Evolutionary conservation across 257 asterid genomes (phyloP).

Genomic region (Osmanthus fragrans): DNA sequence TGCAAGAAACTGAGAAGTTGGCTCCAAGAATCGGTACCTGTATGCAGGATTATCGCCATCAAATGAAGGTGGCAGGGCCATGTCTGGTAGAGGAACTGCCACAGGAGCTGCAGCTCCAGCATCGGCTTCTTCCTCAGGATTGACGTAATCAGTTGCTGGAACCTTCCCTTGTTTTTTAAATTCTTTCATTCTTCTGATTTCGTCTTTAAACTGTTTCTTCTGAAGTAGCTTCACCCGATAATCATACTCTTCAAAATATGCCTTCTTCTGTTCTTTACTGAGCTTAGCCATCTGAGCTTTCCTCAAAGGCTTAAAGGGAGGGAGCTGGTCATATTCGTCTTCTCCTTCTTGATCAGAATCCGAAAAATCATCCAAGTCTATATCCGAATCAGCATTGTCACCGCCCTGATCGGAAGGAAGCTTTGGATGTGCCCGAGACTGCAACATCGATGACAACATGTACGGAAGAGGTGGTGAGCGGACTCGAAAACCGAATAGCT

Average conservation of each 20-base stretch:
- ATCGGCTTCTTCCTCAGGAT: conserved; percentile 73
- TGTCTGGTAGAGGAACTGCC: conserved; percentile 95
- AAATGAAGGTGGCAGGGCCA: conserved; percentile 89
- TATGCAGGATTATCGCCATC: conserved; percentile 80
- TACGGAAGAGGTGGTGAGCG: conserved; percentile 95
- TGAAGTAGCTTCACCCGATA: conserved; percentile 94
- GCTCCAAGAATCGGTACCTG: conserved; percentile 89
- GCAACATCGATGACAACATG: conserved; percentile 91
- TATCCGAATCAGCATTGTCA: conserved; percentile 74
- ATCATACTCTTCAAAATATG: conserved; percentile 89
- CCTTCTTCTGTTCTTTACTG: conserved; percentile 74
- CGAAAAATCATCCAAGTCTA: conserved; percentile 81
- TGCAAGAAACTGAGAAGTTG: conserved; percentile 93
- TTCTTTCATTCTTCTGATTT: conserved; percentile 73
- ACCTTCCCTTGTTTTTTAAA: conserved; percentile 63
- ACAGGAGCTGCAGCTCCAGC: conserved; percentile 85
- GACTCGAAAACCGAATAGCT: conserved; percentile 69
- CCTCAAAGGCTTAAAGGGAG: conserved; percentile 86
- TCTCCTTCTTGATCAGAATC: conserved; percentile 81
- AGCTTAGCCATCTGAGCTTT: conserved; percentile 71
- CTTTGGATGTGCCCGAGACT: conserved; percentile 87
- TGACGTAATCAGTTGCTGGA: conserved; percentile 40
- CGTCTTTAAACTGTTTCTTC: conserved; percentile 92
- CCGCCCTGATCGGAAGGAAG: conserved; percentile 81
- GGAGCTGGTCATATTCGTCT: conserved; percentile 96